phyloP scores from a whole-genome alignment of 345 rosid genomes.

The Arabidopsis suecica region DNA sequence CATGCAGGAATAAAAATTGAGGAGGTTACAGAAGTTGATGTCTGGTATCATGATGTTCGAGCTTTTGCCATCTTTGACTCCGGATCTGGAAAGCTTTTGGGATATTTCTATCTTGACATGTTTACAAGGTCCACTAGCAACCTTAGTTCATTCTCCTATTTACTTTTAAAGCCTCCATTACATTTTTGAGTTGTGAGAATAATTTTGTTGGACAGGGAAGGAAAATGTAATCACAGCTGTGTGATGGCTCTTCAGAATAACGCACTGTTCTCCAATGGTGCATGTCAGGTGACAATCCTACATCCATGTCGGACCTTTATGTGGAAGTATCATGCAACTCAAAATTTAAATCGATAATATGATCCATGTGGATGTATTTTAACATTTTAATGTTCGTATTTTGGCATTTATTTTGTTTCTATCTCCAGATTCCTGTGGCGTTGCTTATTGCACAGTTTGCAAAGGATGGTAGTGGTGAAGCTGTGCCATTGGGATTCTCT shows the following conservation, averaged over 20 bases:
- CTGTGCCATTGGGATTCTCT: conserved; percentile 74
- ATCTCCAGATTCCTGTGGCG: conserved; percentile 70
- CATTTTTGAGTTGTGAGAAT: conserved; percentile 14
- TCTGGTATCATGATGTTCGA: conserved; percentile 77
- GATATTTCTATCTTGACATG: conserved; percentile 91
- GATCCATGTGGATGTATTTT: conserved; percentile 28
- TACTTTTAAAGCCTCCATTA: conserved; percentile 25
- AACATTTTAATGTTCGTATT: not conserved
- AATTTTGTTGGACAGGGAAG: conserved; percentile 66
- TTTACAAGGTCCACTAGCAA: conserved; percentile 61
- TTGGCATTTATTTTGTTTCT: conserved; percentile 23
- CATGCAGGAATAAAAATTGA: conserved; percentile 79
- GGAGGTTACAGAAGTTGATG: conserved; percentile 67
- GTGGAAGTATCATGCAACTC: conserved; percentile 16
- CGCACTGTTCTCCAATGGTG: conserved; percentile 59
- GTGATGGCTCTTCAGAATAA: conserved; percentile 89
- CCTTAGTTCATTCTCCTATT: conserved; percentile 27
- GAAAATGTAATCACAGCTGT: conserved; percentile 80
- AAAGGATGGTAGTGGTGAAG: conserved; percentile 54
- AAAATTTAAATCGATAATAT: conserved; percentile 24
- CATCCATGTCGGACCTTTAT: conserved; percentile 17
- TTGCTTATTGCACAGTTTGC: conserved; percentile 74
- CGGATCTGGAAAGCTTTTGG: conserved; percentile 77
- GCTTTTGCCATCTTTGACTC: conserved; percentile 81
- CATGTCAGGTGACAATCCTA: conserved; percentile 59